Percentiles rank a stretch among this genome's conserved stretches.
Conservation (phyloP, 805 yeast genomes). For the Kodamaea restingae region DNA sequence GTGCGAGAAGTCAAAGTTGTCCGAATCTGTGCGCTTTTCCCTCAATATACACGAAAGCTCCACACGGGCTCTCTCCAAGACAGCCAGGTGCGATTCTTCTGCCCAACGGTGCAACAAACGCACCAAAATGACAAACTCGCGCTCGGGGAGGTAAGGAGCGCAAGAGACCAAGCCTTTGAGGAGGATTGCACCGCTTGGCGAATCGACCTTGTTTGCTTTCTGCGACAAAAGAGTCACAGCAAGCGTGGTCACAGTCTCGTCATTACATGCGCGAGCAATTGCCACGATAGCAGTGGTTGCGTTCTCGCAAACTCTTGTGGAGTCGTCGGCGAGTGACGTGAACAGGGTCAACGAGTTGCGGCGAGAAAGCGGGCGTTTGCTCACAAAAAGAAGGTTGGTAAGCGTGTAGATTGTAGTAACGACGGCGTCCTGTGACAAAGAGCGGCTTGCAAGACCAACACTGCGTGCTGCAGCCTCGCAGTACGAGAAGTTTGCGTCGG, state of each 20-base stretch:
- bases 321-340: conserved; percentile 18
- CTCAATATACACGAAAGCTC: conserved; percentile 37
- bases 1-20: conserved; percentile 41
- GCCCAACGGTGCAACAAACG: conserved; percentile 53
- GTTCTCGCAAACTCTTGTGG: conserved; percentile 50
- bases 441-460: conserved; percentile 63
- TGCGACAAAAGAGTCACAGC: conserved; percentile 81
- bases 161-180: conserved; percentile 60
- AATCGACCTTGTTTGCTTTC: conserved; percentile 50
- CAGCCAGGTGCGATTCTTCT: conserved; percentile 34
- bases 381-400: conserved; percentile 62
- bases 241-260: conserved; percentile 68
- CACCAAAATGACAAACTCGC: conserved; percentile 63
- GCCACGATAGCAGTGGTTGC: conserved; percentile 65
- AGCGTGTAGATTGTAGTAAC: conserved; percentile 82
- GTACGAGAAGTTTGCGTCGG: conserved; percentile 50
- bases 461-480: conserved; percentile 52
- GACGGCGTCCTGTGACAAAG: conserved; percentile 73
- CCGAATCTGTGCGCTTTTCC: not conserved
- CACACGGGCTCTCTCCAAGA: conserved; percentile 46
- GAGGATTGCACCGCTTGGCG: conserved; percentile 52
- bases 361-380: conserved; percentile 6
- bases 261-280: conserved; percentile 62
- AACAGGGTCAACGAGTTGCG: conserved; percentile 3
- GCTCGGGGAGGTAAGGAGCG: conserved; percentile 56